Base-by-base conservation (phyloP, 2,329 filamentous ascomycete species). In the Thelonectria blattea region DNA sequence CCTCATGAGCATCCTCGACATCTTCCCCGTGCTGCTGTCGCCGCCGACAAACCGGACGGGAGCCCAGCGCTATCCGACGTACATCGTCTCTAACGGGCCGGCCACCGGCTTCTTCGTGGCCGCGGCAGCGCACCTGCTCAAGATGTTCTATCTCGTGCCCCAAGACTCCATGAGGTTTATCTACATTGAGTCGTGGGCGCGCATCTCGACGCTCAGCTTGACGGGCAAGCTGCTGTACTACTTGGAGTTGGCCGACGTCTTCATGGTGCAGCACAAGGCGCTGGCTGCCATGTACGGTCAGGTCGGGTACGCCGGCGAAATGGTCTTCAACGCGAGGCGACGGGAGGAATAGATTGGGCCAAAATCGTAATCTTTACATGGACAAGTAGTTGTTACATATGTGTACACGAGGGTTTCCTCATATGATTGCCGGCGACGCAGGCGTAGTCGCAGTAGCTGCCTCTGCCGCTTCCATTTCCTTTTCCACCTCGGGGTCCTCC, bases 101-200 rank as follows among this genome's bases (percentile, higher is more conserved):
- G 94, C 90, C 0, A 97, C 92, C 0, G 92, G 89, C 1, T 92
- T 96, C 62, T 88, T 96, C 37, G 81, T 97, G 49, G 83, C 81
- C 2, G 53, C 85, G 2, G 78, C 79, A 0, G 83, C 81, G 0
- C 79, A 83, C 41, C 1, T 79, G 0, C 69, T 87, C 49, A 85
- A 82, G 69, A 61, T 85, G 11, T 66, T 80, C 34, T 77, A 67
- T 54, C 10, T 80, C 6, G 77, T 79, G 24, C 82, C 82, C 0
- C 73, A 79, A 18, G 77, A 81, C 27, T 84, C 83, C 64, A 88
- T 94, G 79, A 86, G 87, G 63, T 88, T 91, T 10, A 81, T 98
- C 14, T 99, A 95, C 74, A 85, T 97, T 27, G 95, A 99, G 80
- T 95, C 91, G 18, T 97, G 93, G 89, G 94, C 95, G 3, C 85